These are phyloP conservation scores for Bothia castanella DNA, from an alignment of 1,284 basidiomycete genomes.

Conservation along the genomic window DNA sequence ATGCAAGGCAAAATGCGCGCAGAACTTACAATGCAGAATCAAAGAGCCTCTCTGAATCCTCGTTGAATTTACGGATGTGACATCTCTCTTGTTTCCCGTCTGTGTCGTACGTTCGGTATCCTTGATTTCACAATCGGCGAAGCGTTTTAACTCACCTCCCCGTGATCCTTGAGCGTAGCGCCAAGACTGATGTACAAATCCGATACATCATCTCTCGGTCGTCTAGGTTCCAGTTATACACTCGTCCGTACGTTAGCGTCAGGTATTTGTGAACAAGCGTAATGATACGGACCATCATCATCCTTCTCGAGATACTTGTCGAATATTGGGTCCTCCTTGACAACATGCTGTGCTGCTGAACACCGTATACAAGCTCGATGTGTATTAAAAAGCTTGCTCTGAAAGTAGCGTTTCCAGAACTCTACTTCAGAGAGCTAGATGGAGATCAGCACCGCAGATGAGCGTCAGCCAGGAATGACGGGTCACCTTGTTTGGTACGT, in stretches of 20 bases:
- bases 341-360: constrained; percentile 77
- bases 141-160: constrained; percentile 52
- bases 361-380: constrained; percentile 91
- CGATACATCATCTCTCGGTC: constrained; percentile 61
- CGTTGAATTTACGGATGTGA: constrained; percentile 98
- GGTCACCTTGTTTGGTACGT: constrained; percentile 79
- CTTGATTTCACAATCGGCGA: background rate
- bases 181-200: constrained; percentile 83
- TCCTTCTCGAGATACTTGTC: constrained; percentile 94
- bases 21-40: constrained; percentile 65
- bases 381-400: constrained; percentile 90
- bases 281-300: constrained; percentile 71
- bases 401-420: constrained; percentile 97
- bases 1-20: background rate
- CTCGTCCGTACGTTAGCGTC: background rate
- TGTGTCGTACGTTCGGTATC: constrained; percentile 30
- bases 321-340: constrained; percentile 91
- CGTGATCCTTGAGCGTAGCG: constrained; percentile 91
- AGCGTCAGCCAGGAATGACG: constrained; percentile 9
- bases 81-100: constrained; percentile 84
- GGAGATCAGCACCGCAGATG: constrained; percentile 2
- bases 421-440: constrained; percentile 78
- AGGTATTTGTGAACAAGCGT: background rate
- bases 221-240: constrained; percentile 77
- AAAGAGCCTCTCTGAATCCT: constrained; percentile 88